phyloP scores from a whole-genome alignment of 495 filamentous ascomycete species.

The Penicillium nucicola region DNA sequence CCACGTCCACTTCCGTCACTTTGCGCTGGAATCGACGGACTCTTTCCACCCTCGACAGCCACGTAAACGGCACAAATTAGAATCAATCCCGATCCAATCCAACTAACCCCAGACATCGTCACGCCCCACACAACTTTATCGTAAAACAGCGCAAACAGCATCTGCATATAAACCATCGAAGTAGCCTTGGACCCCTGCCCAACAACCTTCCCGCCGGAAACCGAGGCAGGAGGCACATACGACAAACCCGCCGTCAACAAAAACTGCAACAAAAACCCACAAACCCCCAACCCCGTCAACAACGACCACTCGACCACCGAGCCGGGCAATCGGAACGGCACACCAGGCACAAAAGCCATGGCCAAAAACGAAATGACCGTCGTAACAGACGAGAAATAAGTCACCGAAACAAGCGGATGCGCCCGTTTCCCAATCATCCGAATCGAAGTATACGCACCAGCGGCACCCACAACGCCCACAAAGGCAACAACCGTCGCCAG shows the following conservation, averaged over 20 bases:
- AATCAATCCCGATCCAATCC: slow-evolving; percentile 75
- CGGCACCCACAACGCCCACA: slow-evolving; percentile 75
- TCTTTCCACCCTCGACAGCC: slow-evolving; percentile 44
- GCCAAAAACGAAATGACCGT: slow-evolving; percentile 62
- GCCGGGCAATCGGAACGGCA: slow-evolving; percentile 62
- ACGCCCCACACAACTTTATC: slow-evolving; percentile 77
- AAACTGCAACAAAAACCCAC: slow-evolving; percentile 85
- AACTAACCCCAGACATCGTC: slow-evolving; percentile 61
- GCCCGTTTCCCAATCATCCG: slow-evolving; percentile 81
- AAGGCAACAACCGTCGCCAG: slow-evolving; percentile 70
- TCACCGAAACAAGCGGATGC: slow-evolving; percentile 81
- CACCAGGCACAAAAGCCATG: slow-evolving; percentile 54
- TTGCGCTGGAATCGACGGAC: slow-evolving; percentile 11
- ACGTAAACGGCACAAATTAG: slow-evolving; percentile 79
- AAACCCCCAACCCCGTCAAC: slow-evolving; percentile 65
- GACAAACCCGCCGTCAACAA: slow-evolving; percentile 78
- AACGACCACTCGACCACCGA: slow-evolving; percentile 65
- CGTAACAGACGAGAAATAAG: slow-evolving; percentile 75
- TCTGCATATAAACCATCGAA: slow-evolving; percentile 87
- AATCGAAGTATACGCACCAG: slow-evolving; percentile 75
- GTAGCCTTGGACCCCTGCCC: slow-evolving; percentile 64
- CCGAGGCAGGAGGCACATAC: slow-evolving; percentile 48
- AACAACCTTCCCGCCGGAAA: slow-evolving; percentile 19
- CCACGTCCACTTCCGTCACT: not conserved
- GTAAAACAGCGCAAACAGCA: slow-evolving; percentile 84